Conservation (phyloP, 164 flowering plant genomes). For the Akebia trifoliata region DNA sequence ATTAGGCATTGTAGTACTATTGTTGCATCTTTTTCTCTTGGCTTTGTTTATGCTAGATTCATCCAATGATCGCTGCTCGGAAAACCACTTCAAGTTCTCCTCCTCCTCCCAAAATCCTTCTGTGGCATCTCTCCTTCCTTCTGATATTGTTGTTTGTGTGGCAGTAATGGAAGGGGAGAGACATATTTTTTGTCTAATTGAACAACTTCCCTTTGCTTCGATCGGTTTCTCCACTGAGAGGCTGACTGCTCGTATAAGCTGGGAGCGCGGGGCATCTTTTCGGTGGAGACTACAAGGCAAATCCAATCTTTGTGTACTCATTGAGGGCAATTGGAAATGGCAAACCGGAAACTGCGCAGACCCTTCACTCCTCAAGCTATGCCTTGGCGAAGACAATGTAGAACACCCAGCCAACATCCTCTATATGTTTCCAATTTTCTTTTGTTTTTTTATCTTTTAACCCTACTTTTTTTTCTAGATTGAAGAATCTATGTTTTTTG, state of each 20-base stretch:
- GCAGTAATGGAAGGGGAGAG: slow-evolving; percentile 53
- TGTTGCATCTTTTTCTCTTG: slow-evolving; percentile 59
- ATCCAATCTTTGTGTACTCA: slow-evolving; percentile 92
- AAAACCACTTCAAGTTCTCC: slow-evolving; percentile 66
- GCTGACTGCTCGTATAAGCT: slow-evolving; percentile 56
- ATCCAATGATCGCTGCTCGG: slow-evolving; percentile 44
- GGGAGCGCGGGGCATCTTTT: slow-evolving; percentile 56
- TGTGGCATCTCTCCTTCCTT: slow-evolving; percentile 36
- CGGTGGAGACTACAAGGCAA: slow-evolving; percentile 68
- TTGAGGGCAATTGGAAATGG: slow-evolving; percentile 65
- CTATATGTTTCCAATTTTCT: slow-evolving; percentile 37
- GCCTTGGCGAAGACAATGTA: slow-evolving; percentile 86
- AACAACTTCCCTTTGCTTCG: slow-evolving; percentile 44
- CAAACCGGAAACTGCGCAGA: slow-evolving; percentile 72
- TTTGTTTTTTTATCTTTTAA: slow-evolving; percentile 2
- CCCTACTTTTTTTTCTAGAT: slow-evolving; percentile 1
- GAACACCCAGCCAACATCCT: slow-evolving; percentile 99
- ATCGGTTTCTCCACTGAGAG: slow-evolving; percentile 52
- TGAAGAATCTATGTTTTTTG: background rate
- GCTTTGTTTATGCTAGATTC: slow-evolving; percentile 42
- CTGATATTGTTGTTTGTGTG: slow-evolving; percentile 22
- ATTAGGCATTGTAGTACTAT: slow-evolving; percentile 10
- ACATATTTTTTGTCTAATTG: slow-evolving; percentile 54
- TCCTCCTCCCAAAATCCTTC: slow-evolving; percentile 59
- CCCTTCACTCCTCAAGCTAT: slow-evolving; percentile 81